phyloP scores from a whole-genome alignment of 2,329 filamentous ascomycete species.

The Monosporascus sp. region DNA sequence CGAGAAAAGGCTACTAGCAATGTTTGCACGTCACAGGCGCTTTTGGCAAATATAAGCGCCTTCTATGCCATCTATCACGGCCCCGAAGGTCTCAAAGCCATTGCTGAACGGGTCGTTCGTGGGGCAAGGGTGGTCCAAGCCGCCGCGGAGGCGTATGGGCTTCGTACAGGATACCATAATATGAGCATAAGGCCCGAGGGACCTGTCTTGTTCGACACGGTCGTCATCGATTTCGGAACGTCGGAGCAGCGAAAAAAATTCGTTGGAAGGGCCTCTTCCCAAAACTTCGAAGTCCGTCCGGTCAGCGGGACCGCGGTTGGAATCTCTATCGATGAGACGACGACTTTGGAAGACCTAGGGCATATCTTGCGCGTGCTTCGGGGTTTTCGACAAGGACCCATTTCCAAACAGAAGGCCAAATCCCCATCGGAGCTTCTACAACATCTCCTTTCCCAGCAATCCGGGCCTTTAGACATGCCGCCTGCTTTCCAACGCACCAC shows the following conservation, averaged over 20 bases:
- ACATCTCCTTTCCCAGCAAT: slow-evolving; percentile 30
- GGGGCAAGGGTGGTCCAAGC: slow-evolving; percentile 66
- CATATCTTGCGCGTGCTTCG: slow-evolving; percentile 19
- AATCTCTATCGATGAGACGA: slow-evolving; percentile 75
- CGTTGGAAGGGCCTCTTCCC: slow-evolving; percentile 44
- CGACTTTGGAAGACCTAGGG: slow-evolving; percentile 45
- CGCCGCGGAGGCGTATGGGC: slow-evolving; percentile 57
- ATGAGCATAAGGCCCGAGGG: slow-evolving; percentile 52
- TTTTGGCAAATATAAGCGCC: slow-evolving; percentile 92
- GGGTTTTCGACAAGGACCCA: slow-evolving; percentile 1
- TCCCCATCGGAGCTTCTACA: slow-evolving; percentile 37
- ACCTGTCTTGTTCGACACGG: slow-evolving; percentile 70
- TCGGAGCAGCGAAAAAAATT: slow-evolving; percentile 45
- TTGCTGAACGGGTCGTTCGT: slow-evolving; percentile 72
- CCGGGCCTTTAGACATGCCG: slow-evolving; percentile 43
- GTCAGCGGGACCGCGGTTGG: slow-evolving; percentile 57
- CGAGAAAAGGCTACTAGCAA: slow-evolving; percentile 97
- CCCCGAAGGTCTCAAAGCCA: slow-evolving; percentile 73
- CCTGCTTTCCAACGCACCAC: slow-evolving; percentile 64
- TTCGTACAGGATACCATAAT: slow-evolving; percentile 43
- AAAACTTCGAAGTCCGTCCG: slow-evolving; percentile 57
- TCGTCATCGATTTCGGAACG: slow-evolving; percentile 56
- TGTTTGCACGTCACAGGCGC: slow-evolving; percentile 90
- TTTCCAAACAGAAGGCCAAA: not conserved
- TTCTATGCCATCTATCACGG: slow-evolving; percentile 95